phyloP scores from a whole-genome alignment of 208 protist genomes.

The Zelonia costaricensis region DNA sequence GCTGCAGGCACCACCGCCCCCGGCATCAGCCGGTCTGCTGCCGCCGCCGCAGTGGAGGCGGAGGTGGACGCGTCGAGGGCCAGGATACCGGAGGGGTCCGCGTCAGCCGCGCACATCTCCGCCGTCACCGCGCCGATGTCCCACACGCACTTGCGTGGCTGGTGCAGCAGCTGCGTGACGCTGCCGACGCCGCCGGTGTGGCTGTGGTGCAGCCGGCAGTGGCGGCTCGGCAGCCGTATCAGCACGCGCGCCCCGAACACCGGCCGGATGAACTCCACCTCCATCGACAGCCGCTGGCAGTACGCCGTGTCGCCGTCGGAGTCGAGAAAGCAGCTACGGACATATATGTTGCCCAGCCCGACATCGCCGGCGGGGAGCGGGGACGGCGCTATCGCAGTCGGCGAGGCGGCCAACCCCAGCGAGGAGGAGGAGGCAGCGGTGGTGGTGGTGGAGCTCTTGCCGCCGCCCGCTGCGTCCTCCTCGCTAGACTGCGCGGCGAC shows the following conservation, averaged over 20 bases:
- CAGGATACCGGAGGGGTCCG: too few species aligned
- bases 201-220: slow-evolving; percentile 47
- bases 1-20: slow-evolving; percentile 9
- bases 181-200: slow-evolving; percentile 51
- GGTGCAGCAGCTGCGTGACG: slow-evolving; percentile 25
- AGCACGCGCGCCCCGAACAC: slow-evolving; percentile 34
- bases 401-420: background rate
- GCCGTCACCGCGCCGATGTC: slow-evolving; percentile 47
- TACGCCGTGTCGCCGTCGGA: slow-evolving; percentile 25
- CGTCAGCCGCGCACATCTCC: slow-evolving; percentile 28
- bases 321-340: slow-evolving; percentile 25
- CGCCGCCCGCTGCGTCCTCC: background rate
- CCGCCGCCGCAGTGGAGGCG: background rate
- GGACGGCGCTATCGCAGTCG: background rate
- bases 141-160: slow-evolving; percentile 58
- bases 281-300: slow-evolving; percentile 30
- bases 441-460: background rate
- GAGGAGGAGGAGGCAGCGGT: background rate
- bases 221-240: slow-evolving; percentile 55
- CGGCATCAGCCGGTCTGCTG: slow-evolving; percentile 16
- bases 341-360: slow-evolving; percentile 20
- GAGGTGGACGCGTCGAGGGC: too few species aligned
- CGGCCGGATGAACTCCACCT: slow-evolving; percentile 29
- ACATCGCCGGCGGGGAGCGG: slow-evolving; percentile 5
- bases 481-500: too few species aligned